Percentiles rank a stretch among this genome's conserved stretches.
These are phyloP conservation scores for Naganishia kalamii DNA, from an alignment of 768 basidiomycete species.

Conservation along the genomic window DNA sequence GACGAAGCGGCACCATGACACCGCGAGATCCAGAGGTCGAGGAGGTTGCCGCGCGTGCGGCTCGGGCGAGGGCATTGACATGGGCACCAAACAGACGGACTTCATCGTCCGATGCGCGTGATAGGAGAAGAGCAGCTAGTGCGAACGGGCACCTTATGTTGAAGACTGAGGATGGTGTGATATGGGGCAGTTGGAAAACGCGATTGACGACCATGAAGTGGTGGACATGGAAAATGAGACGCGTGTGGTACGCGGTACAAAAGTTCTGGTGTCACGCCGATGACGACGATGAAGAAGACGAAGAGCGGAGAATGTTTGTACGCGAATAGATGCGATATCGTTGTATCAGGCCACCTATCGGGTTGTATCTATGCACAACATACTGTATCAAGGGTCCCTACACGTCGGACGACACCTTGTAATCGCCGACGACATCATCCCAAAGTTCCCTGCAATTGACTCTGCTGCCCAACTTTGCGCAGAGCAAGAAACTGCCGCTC, in stretches of 20 bases:
- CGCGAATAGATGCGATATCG: neutral
- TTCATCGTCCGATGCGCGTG: neutral
- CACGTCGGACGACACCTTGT: constrained; percentile 32
- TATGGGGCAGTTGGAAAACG: constrained; percentile 11
- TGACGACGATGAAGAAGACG: constrained; percentile 16
- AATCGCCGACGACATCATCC: constrained; percentile 58
- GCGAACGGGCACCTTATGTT: neutral
- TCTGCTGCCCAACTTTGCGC: constrained; percentile 59
- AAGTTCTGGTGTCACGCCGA: constrained; percentile 20
- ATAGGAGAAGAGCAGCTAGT: neutral
- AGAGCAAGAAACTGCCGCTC: constrained; percentile 50
- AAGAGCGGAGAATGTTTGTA: constrained; percentile 13
- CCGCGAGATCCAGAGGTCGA: constrained; percentile 19
- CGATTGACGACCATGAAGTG: constrained; percentile 1
- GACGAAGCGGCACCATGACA: constrained; percentile 1
- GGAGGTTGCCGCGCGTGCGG: constrained; percentile 10
- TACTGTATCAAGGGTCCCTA: neutral
- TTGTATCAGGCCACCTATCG: neutral
- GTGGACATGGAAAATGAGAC: constrained; percentile 17
- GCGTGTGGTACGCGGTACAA: constrained; percentile 2
- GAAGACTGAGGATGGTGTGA: constrained; percentile 15
- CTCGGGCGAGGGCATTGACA: constrained; percentile 2
- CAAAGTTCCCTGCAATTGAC: constrained; percentile 70
- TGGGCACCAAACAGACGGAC: constrained; percentile 18
- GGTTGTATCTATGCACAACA: neutral